A percentile compares a stretch with the other conserved stretches of the same genome.
Conservation (phyloP, 163 green algal species). For the Scenedesmus sp. region DNA sequence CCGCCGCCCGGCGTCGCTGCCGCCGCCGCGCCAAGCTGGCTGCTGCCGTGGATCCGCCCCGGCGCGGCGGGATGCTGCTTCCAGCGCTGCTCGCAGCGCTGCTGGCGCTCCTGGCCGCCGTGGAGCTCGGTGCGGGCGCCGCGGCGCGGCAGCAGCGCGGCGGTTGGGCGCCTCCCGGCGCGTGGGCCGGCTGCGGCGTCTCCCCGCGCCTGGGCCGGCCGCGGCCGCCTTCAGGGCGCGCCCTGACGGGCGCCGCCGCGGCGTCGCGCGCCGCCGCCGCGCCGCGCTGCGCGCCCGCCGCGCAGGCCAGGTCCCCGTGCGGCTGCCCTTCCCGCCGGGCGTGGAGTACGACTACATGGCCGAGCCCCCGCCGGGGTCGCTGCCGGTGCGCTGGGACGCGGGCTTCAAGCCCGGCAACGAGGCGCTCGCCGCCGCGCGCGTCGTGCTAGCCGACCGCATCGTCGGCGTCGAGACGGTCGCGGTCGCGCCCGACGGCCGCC, state of each 20-base stretch:
- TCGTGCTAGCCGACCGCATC: background rate
- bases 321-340: conserved; percentile 38
- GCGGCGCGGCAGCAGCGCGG: background rate
- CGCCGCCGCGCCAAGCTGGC: no score
- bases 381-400: conserved; percentile 23
- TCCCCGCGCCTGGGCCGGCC: no score
- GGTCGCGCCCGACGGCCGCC: conserved; percentile 47
- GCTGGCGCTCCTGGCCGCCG: conserved; percentile 16
- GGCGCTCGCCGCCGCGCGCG: background rate
- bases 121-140: conserved; percentile 18
- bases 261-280: background rate
- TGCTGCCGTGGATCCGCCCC: no score
- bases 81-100: background rate
- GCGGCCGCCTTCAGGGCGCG: background rate
- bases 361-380: conserved; percentile 7
- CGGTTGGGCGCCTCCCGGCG: background rate
- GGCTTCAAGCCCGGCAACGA: conserved; percentile 4
- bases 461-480: conserved; percentile 58
- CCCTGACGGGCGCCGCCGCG: no score
- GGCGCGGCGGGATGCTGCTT: no score
- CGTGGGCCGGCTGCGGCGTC: background rate
- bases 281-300: background rate
- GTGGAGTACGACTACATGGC: conserved; percentile 42
- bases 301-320: conserved; percentile 25
- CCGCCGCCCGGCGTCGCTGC: no score